Percentiles rank a stretch among this genome's conserved stretches.
phyloP scores from a whole-genome alignment of 345 rosid species.

The Bruguiera parviflora region DNA sequence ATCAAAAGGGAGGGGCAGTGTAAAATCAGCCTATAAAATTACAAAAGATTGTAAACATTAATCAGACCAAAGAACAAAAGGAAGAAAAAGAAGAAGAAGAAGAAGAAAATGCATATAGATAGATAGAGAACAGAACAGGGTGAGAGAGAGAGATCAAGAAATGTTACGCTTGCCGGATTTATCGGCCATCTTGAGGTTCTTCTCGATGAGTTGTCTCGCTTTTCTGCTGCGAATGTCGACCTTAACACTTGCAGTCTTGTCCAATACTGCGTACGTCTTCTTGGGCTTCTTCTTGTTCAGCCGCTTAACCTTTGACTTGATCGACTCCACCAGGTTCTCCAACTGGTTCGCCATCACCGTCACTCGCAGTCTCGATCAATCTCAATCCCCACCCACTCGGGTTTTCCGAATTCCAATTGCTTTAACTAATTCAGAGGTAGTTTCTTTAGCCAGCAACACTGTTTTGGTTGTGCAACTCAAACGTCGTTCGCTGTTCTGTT shows the following conservation, averaged over 20 bases:
- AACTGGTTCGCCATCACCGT: constrained; percentile 59
- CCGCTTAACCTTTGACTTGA: constrained; percentile 77
- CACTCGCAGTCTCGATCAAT: not conserved
- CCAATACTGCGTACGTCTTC: constrained; percentile 84
- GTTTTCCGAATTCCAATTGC: not conserved
- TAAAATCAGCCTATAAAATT: not conserved
- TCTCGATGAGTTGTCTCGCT: constrained; percentile 66
- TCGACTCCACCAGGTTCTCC: constrained; percentile 71
- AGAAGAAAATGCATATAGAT: not conserved
- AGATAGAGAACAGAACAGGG: not conserved
- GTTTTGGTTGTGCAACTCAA: no score
- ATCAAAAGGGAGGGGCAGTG: not conserved
- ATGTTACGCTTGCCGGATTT: constrained; percentile 58
- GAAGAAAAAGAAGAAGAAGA: not conserved
- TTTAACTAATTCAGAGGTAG: no score
- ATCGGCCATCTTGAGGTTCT: constrained; percentile 80
- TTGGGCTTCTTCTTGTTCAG: constrained; percentile 38
- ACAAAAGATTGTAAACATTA: not conserved
- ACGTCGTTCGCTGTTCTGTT: not conserved
- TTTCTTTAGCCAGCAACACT: no score
- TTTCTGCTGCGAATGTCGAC: constrained; percentile 94
- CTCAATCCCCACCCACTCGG: not conserved
- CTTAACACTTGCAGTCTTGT: constrained; percentile 86
- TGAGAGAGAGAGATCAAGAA: constrained; percentile 11
- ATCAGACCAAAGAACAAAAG: no score